phyloP scores from a whole-genome alignment of 495 filamentous ascomycete genomes.

The Recurvomyces mirabilis region DNA sequence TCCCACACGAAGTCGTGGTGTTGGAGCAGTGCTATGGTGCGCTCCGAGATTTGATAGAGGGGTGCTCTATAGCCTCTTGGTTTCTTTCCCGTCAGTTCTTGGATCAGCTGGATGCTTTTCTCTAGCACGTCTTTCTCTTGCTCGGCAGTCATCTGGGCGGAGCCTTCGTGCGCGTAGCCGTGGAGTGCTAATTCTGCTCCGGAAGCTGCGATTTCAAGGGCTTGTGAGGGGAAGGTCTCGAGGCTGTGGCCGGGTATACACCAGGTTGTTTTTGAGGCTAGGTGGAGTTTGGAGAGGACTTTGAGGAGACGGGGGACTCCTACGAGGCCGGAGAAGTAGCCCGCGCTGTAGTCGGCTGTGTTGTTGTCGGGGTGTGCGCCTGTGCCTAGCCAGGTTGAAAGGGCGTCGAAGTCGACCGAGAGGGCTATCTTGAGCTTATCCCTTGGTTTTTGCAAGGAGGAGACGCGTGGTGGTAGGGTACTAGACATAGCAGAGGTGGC shows the following conservation, averaged over 20 bases:
- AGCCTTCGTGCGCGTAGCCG: constrained; percentile 51
- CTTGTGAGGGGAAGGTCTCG: constrained; percentile 47
- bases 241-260: constrained; percentile 54
- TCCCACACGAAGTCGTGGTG: constrained; percentile 47
- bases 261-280: constrained; percentile 48
- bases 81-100: constrained; percentile 39
- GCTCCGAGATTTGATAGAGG: constrained; percentile 45
- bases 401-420: constrained; percentile 50
- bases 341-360: constrained; percentile 47
- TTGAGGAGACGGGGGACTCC: constrained; percentile 49
- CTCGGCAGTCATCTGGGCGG: constrained; percentile 42
- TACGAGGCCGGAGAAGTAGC: constrained; percentile 48
- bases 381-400: constrained; percentile 51
- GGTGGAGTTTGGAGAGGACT: constrained; percentile 42
- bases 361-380: constrained; percentile 39
- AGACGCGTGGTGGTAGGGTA: too few species aligned
- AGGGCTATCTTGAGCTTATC: constrained; percentile 42
- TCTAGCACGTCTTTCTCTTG: constrained; percentile 48
- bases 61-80: constrained; percentile 49
- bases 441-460: too few species aligned
- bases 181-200: constrained; percentile 51
- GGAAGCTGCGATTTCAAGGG: constrained; percentile 41
- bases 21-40: constrained; percentile 44
- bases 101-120: constrained; percentile 42
- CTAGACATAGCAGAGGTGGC: too few species aligned